These are phyloP conservation scores for Aspergillus melleus DNA, from an alignment of 2,329 filamentous ascomycete species.

Conservation along the genomic window DNA sequence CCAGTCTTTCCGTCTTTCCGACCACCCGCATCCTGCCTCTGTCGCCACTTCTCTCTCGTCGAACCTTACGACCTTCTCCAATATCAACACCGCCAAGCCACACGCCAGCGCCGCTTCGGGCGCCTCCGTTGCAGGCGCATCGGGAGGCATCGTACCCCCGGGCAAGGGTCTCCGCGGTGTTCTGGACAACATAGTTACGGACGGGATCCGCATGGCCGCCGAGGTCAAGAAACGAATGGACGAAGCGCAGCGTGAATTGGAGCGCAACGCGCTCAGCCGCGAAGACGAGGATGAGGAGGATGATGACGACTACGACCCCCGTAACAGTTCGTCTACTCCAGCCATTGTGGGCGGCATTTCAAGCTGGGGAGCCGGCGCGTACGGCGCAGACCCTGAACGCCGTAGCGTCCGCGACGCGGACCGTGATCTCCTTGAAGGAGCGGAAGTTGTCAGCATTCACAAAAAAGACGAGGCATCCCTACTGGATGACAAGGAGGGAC, in stretches of 20 bases:
- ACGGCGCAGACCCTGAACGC: conserved; percentile 59
- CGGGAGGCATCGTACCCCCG: conserved; percentile 61
- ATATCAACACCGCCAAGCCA: conserved; percentile 55
- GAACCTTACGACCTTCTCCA: conserved; percentile 82
- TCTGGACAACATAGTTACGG: conserved; percentile 94
- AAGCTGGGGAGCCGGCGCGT: conserved; percentile 43
- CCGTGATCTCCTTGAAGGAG: conserved; percentile 65
- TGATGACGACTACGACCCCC: conserved; percentile 63
- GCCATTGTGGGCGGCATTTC: conserved; percentile 36
- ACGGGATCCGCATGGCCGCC: conserved; percentile 92
- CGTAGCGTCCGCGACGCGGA: conserved; percentile 54
- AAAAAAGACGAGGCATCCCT: conserved; percentile 33
- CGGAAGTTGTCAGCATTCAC: conserved; percentile 62
- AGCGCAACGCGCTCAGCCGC: conserved; percentile 71
- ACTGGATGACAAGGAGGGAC: conserved; percentile 27
- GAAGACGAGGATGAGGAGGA: conserved; percentile 69
- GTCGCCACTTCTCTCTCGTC: conserved; percentile 56
- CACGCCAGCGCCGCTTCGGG: conserved; percentile 39
- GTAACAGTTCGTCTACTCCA: conserved; percentile 20
- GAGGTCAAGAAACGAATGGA: conserved; percentile 93
- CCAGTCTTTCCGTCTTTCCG: conserved; percentile 83
- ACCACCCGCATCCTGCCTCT: conserved; percentile 54
- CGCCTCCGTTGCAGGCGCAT: conserved; percentile 49
- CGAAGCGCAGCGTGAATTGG: conserved; percentile 87
- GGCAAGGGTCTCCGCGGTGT: conserved; percentile 84